Conservation (phyloP, 2,329 filamentous ascomycete genomes). For the Torrubiellomyces zombiae region DNA sequence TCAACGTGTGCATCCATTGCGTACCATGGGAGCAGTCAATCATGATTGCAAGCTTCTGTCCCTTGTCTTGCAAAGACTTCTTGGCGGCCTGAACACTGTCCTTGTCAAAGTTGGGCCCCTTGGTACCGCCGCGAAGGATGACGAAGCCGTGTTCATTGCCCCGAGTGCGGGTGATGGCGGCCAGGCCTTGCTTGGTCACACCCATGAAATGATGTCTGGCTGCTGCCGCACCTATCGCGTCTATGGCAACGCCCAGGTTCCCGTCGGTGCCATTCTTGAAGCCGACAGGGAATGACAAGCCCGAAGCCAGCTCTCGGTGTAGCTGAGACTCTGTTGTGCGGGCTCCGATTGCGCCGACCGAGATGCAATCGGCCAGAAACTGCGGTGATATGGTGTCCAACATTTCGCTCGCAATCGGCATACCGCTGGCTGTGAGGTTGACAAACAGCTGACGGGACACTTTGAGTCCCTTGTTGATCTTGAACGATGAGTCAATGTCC, state of each 20-base stretch:
- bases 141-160: constrained; percentile 98
- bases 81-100: constrained; percentile 66
- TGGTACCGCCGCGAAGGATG: constrained; percentile 80
- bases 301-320: constrained; percentile 87
- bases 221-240: constrained; percentile 78
- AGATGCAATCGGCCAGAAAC: constrained; percentile 92
- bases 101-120: constrained; percentile 85
- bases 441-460: constrained; percentile 87
- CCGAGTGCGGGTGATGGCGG: constrained; percentile 80
- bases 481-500: constrained; percentile 89
- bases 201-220: constrained; percentile 95
- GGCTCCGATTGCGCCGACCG: constrained; percentile 86
- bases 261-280: constrained; percentile 99
- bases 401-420: constrained; percentile 97
- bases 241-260: constrained; percentile 76
- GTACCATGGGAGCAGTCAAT: constrained; percentile 92
- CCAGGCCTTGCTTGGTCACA: constrained; percentile 93
- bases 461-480: constrained; percentile 96
- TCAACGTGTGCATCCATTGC: too few relatives aligned
- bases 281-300: constrained; percentile 90
- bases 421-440: constrained; percentile 70
- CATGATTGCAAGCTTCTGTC: constrained; percentile 82
- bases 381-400: constrained; percentile 96
- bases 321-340: constrained; percentile 93
- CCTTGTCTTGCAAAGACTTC: constrained; percentile 65